Percentiles rank a stretch among this genome's conserved stretches.
Conservation (phyloP, 176 grass and related monocot species). For the Triticum urartu region DNA sequence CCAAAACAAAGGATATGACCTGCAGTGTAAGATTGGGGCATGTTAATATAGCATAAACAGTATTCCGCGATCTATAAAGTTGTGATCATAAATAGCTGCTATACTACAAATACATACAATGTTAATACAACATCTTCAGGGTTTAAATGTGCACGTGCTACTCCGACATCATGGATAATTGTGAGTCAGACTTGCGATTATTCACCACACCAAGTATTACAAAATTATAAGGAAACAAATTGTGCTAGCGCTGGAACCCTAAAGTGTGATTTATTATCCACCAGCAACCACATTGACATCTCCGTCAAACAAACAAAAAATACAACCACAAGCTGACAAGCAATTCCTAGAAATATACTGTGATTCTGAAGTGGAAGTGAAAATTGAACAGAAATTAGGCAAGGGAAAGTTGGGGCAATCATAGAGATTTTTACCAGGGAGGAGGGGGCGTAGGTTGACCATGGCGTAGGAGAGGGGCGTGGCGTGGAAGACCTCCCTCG, state of each 20-base stretch:
- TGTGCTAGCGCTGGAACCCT: background rate
- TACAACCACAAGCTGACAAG: background rate
- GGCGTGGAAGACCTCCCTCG: constrained; percentile 74
- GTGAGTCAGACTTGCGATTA: too few relatives aligned
- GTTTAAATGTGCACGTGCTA: background rate
- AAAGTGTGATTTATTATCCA: background rate
- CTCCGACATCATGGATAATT: background rate
- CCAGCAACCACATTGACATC: background rate
- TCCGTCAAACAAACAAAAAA: background rate
- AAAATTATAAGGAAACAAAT: background rate
- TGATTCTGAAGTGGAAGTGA: background rate
- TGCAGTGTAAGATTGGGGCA: background rate
- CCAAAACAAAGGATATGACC: constrained; percentile 22
- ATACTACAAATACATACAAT: background rate
- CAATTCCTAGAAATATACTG: background rate
- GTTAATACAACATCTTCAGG: background rate
- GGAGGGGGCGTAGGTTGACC: constrained; percentile 82
- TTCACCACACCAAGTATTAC: too few relatives aligned
- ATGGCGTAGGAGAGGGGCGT: constrained; percentile 80
- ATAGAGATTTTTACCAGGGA: constrained; percentile 48
- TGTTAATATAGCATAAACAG: background rate
- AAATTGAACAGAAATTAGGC: too few relatives aligned
- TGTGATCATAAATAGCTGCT: background rate
- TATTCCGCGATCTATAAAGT: background rate
- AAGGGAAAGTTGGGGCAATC: background rate